A percentile compares a stretch with the other conserved stretches of the same genome.
These are phyloP conservation scores for Fusarium veterinarium DNA, from an alignment of 2,329 filamentous ascomycete genomes.

Conservation along the genomic window DNA sequence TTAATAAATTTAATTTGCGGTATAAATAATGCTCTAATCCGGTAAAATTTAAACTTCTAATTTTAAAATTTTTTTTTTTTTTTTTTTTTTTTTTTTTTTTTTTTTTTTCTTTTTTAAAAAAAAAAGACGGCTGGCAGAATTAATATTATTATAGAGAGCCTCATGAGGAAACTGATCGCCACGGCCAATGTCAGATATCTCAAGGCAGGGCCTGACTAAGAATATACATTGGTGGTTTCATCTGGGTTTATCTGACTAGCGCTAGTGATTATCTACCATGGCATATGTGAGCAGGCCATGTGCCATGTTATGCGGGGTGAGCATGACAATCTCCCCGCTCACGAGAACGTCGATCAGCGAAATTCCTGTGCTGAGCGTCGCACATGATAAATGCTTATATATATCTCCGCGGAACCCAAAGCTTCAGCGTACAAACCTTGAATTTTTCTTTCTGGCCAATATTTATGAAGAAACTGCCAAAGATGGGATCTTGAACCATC, in stretches of 20 bases:
- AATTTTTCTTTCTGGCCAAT: accelerated
- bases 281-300: not conserved
- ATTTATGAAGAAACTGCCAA: too few relatives aligned
- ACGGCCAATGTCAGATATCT: not conserved
- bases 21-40: too few relatives aligned
- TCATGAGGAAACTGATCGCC: not conserved
- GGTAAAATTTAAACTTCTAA: too few relatives aligned
- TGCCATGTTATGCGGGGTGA: not conserved
- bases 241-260: not conserved
- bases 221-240: accelerated
- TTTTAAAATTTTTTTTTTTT: too few relatives aligned
- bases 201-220: accelerated
- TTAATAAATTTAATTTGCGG: too few relatives aligned
- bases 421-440: accelerated
- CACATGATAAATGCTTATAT: not conserved
- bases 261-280: not conserved
- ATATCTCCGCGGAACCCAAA: not conserved
- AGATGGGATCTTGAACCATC: not conserved
- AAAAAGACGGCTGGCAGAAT: not conserved
- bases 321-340: not conserved
- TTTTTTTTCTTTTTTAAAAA: too few relatives aligned
- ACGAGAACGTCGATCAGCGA: not conserved
- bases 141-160: not conserved
- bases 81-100: too few relatives aligned
- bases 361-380: not conserved